Evolutionary conservation across 495 filamentous ascomycete genomes (phyloP), one percentile per base, ranked within the genome.

Genomic region (Bryoglossum gracile): DNA sequence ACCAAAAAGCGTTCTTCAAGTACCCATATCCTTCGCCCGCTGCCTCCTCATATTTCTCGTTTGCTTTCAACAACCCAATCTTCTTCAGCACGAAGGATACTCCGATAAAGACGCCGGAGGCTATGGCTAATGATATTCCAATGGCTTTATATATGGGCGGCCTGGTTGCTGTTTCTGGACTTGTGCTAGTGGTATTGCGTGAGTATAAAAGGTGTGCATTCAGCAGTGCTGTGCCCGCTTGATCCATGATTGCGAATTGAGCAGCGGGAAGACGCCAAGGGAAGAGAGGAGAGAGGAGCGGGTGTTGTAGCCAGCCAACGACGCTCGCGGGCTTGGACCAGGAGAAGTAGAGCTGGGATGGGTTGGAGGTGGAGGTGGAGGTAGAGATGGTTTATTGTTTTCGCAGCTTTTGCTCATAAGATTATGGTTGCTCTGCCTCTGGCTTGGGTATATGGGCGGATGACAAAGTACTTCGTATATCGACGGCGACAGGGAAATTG

Each of bases 21-120:
- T 98, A 98, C 50, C 92, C 94, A 63, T 98, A 98, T 25, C 92
- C 92, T 64, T 97, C 91, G 41, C 92, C 92, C 55, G 90, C 88
- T 36, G 62, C 65, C 63, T 96, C 91, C 59, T 94, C 85, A 66
- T 96, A 96, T 68, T 97, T 98, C 54, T 87, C 77, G 64, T 98
- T 98, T 36, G 92, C 92, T 58, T 77, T 89, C 36, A 98, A 73
- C 50, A 98, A 65, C 0, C 92, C 92, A 43, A 82, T 74, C 71
- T 98, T 98, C 68, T 97, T 97, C 51, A 98, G 62, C 34, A 98
- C 90, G 60, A 98, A 98, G 1, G 92, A 97, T 9, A 85, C 74
- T 10, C 92, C 94, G 61, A 98, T 98, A 65, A 98, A 97, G 23
- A 89, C 65, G 13, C 92, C 92, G 1, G 92, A 96, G 28, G 82